Base-by-base conservation (phyloP, 78 protist species). In the Dictyostelium brefeldianum region DNA sequence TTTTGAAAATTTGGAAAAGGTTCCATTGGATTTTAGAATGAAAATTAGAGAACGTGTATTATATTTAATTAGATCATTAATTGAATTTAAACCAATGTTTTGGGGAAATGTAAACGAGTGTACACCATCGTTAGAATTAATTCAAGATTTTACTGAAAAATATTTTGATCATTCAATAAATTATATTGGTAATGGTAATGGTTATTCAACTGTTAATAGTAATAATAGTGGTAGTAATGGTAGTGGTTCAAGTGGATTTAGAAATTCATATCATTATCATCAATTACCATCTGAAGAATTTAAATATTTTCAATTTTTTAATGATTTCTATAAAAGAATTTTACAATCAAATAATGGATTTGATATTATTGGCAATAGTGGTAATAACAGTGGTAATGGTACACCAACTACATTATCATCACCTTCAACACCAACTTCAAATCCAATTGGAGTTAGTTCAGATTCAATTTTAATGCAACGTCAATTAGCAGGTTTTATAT, bases 31-130 rank as follows among this genome's bases (percentile, higher is more conserved):
- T 8, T 80, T 20, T 75, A 62, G 51, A n/a, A 43, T 64, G 50
- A 80, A 36, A 12, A 14, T 84, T 41, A 56, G 91, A 53, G 92
- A 87, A 53, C 22, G 92, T 25, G 31, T 64, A 18, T 27, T 87
- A 51, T 87, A 25, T 57, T 27, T 87, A 18, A 77, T 87, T 47
- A 51, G 78, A n/a, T 51, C 48, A 43, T 27, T 87, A 27, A 64
- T 87, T 22, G 92, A 87, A 64, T 47, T 69, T 22, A 74, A 77
- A 64, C 83, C 81, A 29, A 46, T 59, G 29, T 87, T 62, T 59
- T 87, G 92, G 92, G 27, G 22, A 4, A 4, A 62, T 7, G 18
- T 71, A 48, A 22, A 41, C 1, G 74, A 27, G 31, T 62, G 84
- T 10, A 47, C 29, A 4, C 10, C 70, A 22, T 18, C 71, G 1